Evolutionary conservation across 2,329 filamentous ascomycete genomes (phyloP), one percentile per base, ranked within the genome.

Genomic region (Claviceps humidiphila): DNA sequence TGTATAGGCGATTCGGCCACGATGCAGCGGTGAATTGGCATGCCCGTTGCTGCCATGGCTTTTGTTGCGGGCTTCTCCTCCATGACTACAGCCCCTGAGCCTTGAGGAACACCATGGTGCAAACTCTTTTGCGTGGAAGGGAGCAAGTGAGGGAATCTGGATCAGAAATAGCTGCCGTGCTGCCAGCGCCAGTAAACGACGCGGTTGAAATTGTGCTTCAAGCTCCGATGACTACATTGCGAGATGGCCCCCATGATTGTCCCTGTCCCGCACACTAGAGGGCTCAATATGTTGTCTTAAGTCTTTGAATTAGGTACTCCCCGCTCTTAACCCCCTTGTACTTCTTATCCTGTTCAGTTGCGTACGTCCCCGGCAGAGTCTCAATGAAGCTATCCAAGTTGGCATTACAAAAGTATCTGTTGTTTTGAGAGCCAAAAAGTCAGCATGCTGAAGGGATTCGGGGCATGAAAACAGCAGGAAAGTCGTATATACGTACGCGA

Each of bases 401-500:
- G 8, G 89, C 88, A 59, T 94, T 91, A 73, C 89, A 94, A 65
- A 95, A 94, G 70, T 94, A 94, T 3, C 76, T 80, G 16, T 24
- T 20, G 39, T 24, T 9, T 47, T 5, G 22, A 22, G 24, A 30
- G 30, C 5, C 4, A 37, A 14, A 2, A 37, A 16, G 44, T 46
- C 17, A 49, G 24, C 8, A 4, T 16, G 42, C 13, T 22, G 16
- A 26, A 16, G 3, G 44, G 14, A 0, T 13, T 17, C 17, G 44
- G 44, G 26, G 5, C 3, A 16, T 4, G 8, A 1, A 38, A 46
- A 22, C 4, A 22, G 11, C 8, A n/a, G 24, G 30, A 37, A 16
- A 47, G 14, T 40, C 22, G 30, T 22, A 22, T 22, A 22, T 20
- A 73, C 76, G 63, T 59, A 96, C 60, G 89, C 90, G 63, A 96